Percentiles rank a stretch among this genome's conserved stretches.
These are phyloP conservation scores for Vigna nakashimae DNA, from an alignment of 306 rosid species.

Conservation along the genomic window DNA sequence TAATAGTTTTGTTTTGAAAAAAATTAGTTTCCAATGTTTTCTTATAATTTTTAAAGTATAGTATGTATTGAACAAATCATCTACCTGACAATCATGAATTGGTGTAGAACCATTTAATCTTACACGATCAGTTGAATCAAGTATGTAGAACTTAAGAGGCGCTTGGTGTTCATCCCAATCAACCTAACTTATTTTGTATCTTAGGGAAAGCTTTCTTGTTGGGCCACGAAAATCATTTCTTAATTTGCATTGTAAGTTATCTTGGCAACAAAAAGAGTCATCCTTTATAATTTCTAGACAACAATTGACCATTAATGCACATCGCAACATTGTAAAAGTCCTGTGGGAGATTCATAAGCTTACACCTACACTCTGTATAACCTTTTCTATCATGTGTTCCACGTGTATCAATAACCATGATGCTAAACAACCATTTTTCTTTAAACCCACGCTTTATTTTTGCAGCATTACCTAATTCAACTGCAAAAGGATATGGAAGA, in stretches of 20 bases:
- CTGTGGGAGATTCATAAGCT: neutral
- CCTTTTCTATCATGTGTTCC: neutral
- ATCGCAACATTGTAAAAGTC: neutral
- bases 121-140: neutral
- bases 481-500: neutral
- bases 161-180: slow-evolving; percentile 21
- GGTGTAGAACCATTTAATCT: neutral
- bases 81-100: neutral
- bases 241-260: slow-evolving; percentile 2
- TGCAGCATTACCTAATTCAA: neutral
- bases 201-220: neutral
- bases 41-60: too few species aligned
- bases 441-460: neutral
- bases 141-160: slow-evolving; percentile 17
- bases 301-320: neutral
- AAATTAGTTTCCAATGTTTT: too few species aligned
- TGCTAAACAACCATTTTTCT: neutral
- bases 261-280: slow-evolving; percentile 28
- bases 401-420: neutral
- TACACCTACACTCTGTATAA: neutral
- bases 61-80: too few species aligned
- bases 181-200: slow-evolving; percentile 29
- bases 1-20: too few species aligned
- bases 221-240: neutral
- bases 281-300: neutral